A percentile compares a stretch with the other conserved stretches of the same genome.
These are phyloP conservation scores for Chlamydomonas incerta DNA, from an alignment of 139 green algal species.

Conservation along the genomic window DNA sequence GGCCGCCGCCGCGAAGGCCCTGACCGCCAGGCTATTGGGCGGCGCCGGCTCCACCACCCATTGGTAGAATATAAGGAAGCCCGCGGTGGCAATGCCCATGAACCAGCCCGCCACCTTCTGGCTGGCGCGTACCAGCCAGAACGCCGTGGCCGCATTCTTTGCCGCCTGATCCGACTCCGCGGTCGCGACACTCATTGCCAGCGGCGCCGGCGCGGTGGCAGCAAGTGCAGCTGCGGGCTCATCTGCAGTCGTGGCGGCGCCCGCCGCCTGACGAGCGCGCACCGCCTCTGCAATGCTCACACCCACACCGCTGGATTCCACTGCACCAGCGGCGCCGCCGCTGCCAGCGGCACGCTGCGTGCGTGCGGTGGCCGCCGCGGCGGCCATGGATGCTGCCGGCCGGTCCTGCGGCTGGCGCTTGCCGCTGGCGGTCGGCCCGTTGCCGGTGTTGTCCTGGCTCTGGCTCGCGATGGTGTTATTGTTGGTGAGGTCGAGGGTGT, in stretches of 20 bases:
- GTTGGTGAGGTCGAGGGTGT: not conserved
- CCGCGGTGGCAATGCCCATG: slow-evolving; percentile 68
- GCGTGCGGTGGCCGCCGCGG: no score
- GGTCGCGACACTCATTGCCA: not conserved
- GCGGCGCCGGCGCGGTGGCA: not conserved
- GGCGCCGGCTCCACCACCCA: slow-evolving; percentile 85
- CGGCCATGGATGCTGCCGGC: no score
- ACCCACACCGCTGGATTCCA: slow-evolving; percentile 5
- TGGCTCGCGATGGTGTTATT: slow-evolving; percentile 16
- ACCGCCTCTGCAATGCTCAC: slow-evolving; percentile 26
- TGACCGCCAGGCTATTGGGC: slow-evolving; percentile 65
- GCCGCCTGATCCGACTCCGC: not conserved
- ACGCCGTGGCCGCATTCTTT: not conserved
- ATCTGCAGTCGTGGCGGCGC: no score
- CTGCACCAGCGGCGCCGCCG: not conserved
- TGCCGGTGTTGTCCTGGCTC: not conserved
- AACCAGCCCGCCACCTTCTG: slow-evolving; percentile 75
- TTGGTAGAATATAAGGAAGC: slow-evolving; percentile 85
- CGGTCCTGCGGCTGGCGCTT: no score
- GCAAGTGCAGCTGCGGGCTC: not conserved
- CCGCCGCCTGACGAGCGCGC: not conserved
- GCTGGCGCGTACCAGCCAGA: slow-evolving; percentile 48
- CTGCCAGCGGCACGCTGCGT: not conserved
- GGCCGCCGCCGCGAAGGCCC: slow-evolving; percentile 64
- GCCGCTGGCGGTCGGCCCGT: no score